Evolutionary conservation across 2,329 filamentous ascomycete species (phyloP).

Genomic region (Trichothecium roseum): DNA sequence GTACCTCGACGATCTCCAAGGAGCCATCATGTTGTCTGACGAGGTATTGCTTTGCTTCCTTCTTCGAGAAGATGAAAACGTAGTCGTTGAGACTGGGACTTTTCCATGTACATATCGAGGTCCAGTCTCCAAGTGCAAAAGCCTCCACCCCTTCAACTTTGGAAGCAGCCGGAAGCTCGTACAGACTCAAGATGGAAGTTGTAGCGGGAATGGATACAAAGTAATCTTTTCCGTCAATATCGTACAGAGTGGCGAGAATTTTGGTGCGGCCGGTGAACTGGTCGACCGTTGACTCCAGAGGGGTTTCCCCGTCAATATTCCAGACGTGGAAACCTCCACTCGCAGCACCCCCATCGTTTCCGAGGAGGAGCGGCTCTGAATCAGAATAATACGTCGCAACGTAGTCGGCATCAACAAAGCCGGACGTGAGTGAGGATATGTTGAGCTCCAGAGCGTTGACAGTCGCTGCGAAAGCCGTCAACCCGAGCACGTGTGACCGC

Average conservation of each 20-base stretch:
- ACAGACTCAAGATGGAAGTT: conserved; percentile 30
- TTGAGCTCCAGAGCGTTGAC: conserved; percentile 11
- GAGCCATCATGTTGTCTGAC: conserved; percentile 16
- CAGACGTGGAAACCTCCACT: conserved; percentile 31
- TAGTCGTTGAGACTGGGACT: conserved; percentile 30
- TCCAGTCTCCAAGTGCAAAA: conserved; percentile 33
- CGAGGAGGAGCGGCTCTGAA: conserved; percentile 25
- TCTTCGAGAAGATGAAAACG: conserved; percentile 34
- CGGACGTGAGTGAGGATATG: conserved; percentile 20
- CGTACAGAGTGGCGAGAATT: conserved; percentile 27
- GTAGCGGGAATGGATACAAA: conserved; percentile 30
- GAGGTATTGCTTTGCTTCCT: conserved; percentile 24
- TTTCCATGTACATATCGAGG: conserved; percentile 33
- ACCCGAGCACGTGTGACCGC: too few species aligned
- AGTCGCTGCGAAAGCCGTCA: too few species aligned
- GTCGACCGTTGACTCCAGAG: conserved; percentile 19
- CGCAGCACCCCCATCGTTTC: conserved; percentile 32
- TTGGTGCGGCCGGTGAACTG: conserved; percentile 32
- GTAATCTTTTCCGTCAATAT: conserved; percentile 22
- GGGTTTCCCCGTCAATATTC: conserved; percentile 16
- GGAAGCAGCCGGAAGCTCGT: conserved; percentile 19
- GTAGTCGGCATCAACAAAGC: conserved; percentile 29
- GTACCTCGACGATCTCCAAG: conserved; percentile 26
- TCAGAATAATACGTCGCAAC: conserved; percentile 27
- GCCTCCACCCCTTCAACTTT: conserved; percentile 19